phyloP scores from a whole-genome alignment of 768 basidiomycete species.

The Macrocybe gigantea region DNA sequence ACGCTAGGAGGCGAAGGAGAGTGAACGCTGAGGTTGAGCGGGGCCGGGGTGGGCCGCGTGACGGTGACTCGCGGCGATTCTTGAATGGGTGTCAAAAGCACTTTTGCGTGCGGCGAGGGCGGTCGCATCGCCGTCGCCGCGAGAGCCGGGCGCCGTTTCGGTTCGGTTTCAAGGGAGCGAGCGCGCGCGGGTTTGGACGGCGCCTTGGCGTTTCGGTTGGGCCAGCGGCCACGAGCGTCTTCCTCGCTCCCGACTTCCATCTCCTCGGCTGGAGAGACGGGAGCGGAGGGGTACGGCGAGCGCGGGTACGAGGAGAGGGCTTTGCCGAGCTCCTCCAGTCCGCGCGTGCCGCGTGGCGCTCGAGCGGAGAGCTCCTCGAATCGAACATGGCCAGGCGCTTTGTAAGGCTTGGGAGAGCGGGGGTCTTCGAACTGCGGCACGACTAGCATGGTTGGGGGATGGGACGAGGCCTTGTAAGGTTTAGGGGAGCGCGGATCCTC shows the following conservation, averaged over 20 bases:
- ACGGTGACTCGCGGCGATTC: constrained; percentile 13
- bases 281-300: constrained; percentile 36
- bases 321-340: constrained; percentile 17
- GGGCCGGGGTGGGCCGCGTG: constrained; percentile 24
- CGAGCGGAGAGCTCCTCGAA: constrained; percentile 9
- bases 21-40: constrained; percentile 19
- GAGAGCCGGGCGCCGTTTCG: constrained; percentile 8
- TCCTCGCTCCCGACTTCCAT: constrained; percentile 12
- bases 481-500: constrained; percentile 37
- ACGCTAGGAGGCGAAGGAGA: not conserved
- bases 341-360: constrained; percentile 11
- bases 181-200: constrained; percentile 9
- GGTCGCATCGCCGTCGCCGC: not conserved
- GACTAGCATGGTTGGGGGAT: constrained; percentile 1
- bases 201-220: constrained; percentile 1
- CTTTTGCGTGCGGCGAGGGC: constrained; percentile 23
- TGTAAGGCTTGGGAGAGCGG: constrained; percentile 30
- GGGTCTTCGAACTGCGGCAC: constrained; percentile 28
- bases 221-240: constrained; percentile 7
- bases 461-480: constrained; percentile 9
- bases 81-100: constrained; percentile 22
- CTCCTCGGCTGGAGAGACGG: constrained; percentile 14
- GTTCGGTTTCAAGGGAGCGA: constrained; percentile 13
- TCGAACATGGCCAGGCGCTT: constrained; percentile 6
- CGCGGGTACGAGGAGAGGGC: constrained; percentile 30